Evolutionary conservation across 306 rosid species (phyloP).

Genomic region (Lathyrus aphaca): DNA sequence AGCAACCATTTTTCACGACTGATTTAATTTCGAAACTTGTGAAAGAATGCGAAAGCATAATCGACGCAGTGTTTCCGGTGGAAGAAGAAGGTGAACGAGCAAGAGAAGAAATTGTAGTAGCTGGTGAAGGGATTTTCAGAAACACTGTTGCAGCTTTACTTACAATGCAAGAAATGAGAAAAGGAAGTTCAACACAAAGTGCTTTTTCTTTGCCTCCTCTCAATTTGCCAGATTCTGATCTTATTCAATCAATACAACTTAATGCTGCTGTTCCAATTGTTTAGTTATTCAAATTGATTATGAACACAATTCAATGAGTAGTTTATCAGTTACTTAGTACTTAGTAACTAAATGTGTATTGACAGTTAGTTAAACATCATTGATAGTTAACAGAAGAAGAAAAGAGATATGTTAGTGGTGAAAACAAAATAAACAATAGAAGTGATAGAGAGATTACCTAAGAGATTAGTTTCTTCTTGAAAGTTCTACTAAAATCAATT

Average conservation of each 20-base stretch:
- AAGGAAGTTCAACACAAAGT: constrained; percentile 79
- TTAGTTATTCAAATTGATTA: constrained; percentile 29
- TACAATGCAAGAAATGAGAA: constrained; percentile 78
- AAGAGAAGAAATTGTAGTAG: constrained; percentile 52
- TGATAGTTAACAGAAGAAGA: too few relatives aligned
- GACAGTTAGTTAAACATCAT: too few relatives aligned
- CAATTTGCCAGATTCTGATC: constrained; percentile 64
- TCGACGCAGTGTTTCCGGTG: constrained; percentile 65
- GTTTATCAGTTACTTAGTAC: too few relatives aligned
- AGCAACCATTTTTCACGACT: constrained; percentile 82
- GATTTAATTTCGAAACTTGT: constrained; percentile 79
- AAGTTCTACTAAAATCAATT: too few relatives aligned
- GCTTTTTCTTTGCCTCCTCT: constrained; percentile 89
- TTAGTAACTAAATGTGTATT: too few relatives aligned
- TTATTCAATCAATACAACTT: constrained; percentile 60
- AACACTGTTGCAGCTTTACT: constrained; percentile 84
- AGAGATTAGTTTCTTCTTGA: too few relatives aligned
- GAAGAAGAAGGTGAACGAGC: constrained; percentile 54
- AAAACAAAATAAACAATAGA: too few relatives aligned
- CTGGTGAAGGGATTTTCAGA: constrained; percentile 73
- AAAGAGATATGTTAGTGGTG: too few relatives aligned
- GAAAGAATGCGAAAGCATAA: constrained; percentile 75
- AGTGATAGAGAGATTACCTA: too few relatives aligned
- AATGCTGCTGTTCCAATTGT: constrained; percentile 68
- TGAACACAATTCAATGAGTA: not conserved